Percentiles rank a stretch among this genome's conserved stretches.
Evolutionary conservation across 75 land plant species (phyloP).

Genomic region (Pinus albicaulis): DNA sequence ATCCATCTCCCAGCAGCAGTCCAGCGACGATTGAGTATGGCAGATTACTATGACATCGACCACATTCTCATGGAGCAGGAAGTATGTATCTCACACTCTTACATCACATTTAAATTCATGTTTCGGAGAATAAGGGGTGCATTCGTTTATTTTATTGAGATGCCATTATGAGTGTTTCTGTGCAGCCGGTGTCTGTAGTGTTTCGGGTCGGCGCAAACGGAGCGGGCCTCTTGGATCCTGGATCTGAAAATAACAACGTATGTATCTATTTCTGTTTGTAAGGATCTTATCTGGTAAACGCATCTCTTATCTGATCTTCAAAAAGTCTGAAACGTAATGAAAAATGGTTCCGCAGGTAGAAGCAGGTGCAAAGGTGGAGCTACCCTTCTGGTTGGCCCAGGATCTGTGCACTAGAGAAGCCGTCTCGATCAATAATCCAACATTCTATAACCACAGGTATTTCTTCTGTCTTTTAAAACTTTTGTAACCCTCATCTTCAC

Average conservation of each 20-base stretch:
- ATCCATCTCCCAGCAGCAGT: too few relatives aligned
- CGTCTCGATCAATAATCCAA: conserved; percentile 53
- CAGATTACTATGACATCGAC: conserved; percentile 68
- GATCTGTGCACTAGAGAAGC: conserved; percentile 72
- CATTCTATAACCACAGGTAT: conserved; percentile 74
- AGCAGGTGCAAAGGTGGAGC: conserved; percentile 74
- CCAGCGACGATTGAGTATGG: conserved; percentile 25
- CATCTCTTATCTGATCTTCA: too few relatives aligned
- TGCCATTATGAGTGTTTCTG: background rate
- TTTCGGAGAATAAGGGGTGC: background rate
- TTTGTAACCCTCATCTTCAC: background rate
- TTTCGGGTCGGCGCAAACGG: conserved; percentile 79
- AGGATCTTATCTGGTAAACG: background rate
- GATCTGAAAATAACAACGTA: conserved; percentile 82
- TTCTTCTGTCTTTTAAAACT: background rate
- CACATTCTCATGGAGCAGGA: conserved; percentile 84
- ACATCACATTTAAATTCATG: background rate
- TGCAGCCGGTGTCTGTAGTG: conserved; percentile 59
- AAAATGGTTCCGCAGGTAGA: conserved; percentile 51
- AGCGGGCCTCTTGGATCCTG: conserved; percentile 79
- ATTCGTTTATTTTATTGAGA: background rate
- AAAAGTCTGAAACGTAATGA: background rate
- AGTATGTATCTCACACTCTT: conserved; percentile 30
- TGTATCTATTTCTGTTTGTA: background rate
- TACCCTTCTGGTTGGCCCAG: conserved; percentile 89